Conservation (phyloP, 2,329 filamentous ascomycete species). For the Didymella arachidicola region DNA sequence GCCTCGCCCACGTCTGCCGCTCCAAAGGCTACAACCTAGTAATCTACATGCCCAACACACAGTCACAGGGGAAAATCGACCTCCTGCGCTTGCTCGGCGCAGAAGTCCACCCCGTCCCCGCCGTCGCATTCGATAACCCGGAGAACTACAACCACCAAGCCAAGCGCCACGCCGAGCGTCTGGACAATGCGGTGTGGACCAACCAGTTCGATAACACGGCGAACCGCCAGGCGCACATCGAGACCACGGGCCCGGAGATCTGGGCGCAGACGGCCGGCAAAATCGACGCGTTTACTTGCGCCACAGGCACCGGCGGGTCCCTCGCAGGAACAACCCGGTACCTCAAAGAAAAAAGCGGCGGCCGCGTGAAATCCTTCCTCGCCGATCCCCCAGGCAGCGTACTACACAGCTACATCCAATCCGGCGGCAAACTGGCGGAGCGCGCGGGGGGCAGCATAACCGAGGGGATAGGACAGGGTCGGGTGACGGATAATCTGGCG, state of each 20-base stretch:
- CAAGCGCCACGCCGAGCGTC: constrained; percentile 80
- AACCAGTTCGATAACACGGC: constrained; percentile 98
- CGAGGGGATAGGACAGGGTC: constrained; percentile 95
- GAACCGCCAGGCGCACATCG: constrained; percentile 91
- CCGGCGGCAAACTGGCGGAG: constrained; percentile 83
- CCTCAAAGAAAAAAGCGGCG: constrained; percentile 81
- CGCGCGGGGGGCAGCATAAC: constrained; percentile 88
- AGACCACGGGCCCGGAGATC: constrained; percentile 97
- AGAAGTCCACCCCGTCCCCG: constrained; percentile 94
- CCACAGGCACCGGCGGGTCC: constrained; percentile 91
- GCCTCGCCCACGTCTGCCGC: constrained; percentile 94
- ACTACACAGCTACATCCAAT: constrained; percentile 88
- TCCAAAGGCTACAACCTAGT: constrained; percentile 91
- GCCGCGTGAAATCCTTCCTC: constrained; percentile 83
- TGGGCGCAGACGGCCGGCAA: constrained; percentile 89
- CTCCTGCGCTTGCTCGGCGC: constrained; percentile 88
- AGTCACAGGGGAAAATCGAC: constrained; percentile 97
- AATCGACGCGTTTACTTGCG: constrained; percentile 93
- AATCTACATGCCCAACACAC: constrained; percentile 99
- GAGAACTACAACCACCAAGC: constrained; percentile 99
- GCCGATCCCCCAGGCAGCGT: constrained; percentile 95
- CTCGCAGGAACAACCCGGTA: constrained; percentile 88
- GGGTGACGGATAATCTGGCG: constrained; percentile 91
- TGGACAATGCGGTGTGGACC: constrained; percentile 95
- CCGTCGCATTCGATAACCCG: constrained; percentile 93